Percentiles rank a stretch among this genome's conserved stretches.
These are phyloP conservation scores for Aspergillus cavernicola DNA, from an alignment of 495 filamentous ascomycete genomes.

Conservation along the genomic window DNA sequence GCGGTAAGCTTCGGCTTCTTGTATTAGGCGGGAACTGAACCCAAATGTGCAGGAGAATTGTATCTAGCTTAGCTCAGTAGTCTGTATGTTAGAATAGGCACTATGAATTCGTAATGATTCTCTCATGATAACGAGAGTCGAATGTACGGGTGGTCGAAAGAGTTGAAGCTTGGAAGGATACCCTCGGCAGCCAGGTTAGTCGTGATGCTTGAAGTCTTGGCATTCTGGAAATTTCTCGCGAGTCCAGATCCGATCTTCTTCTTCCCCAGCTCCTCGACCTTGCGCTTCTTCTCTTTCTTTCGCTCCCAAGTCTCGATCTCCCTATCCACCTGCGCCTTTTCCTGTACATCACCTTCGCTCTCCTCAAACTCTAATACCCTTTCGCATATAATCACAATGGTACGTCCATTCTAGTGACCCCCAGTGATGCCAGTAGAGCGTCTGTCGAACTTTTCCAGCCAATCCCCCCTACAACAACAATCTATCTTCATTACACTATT, in stretches of 20 bases:
- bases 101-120: not conserved
- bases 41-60: not conserved
- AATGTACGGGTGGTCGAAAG: not conserved
- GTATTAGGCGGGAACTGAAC: not conserved
- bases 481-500: not conserved
- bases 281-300: conserved; percentile 25
- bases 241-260: conserved; percentile 42
- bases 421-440: not conserved
- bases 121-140: not conserved
- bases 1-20: not conserved
- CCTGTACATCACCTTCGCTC: not conserved
- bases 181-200: conserved; percentile 29
- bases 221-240: conserved; percentile 55
- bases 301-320: conserved; percentile 25
- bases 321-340: conserved; percentile 20
- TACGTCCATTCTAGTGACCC: conserved; percentile 18
- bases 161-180: conserved; percentile 13
- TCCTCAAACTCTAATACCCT: not conserved
- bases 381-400: conserved; percentile 24
- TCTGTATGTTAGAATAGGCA: too few species aligned
- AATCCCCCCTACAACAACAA: not conserved
- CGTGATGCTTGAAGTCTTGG: conserved; percentile 39
- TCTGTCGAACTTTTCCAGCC: conserved; percentile 11
- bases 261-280: conserved; percentile 28
- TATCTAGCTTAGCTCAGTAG: not conserved